These are phyloP conservation scores for Brassica rapa DNA, from an alignment of 345 rosid genomes.

Conservation along the genomic window DNA sequence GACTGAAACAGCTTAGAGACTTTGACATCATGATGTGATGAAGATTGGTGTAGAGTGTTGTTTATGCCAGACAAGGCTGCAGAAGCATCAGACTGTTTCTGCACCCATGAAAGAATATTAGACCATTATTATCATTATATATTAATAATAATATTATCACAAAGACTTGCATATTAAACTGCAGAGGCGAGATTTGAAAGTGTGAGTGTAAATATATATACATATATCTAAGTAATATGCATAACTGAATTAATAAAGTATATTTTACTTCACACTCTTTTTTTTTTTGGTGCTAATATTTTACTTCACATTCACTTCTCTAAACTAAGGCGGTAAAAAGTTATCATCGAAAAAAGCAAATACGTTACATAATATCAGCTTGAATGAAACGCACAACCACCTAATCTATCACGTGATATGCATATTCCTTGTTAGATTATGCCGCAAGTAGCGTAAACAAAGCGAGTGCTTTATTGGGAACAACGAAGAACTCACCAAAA, in stretches of 20 bases:
- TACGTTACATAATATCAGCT: not conserved
- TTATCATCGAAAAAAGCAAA: not conserved
- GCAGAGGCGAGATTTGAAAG: not conserved
- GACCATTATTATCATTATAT: not conserved
- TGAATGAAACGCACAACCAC: not conserved
- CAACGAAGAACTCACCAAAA: constrained; percentile 47
- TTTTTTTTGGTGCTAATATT: no score
- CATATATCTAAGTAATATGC: no score
- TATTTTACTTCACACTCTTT: no score
- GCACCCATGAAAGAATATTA: constrained; percentile 38
- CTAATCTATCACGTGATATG: not conserved
- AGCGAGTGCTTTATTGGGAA: not conserved
- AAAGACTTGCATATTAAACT: not conserved
- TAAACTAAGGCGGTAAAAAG: not conserved
- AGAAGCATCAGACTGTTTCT: constrained; percentile 40
- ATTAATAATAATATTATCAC: not conserved
- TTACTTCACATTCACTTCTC: not conserved
- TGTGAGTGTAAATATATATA: no score
- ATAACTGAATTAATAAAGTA: no score
- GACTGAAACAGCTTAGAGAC: constrained; percentile 52
- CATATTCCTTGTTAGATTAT: not conserved
- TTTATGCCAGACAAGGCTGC: constrained; percentile 46
- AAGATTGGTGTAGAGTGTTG: constrained; percentile 34
- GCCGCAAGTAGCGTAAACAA: not conserved
- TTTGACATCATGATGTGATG: constrained; percentile 41